Evolutionary conservation across 208 protist genomes (phyloP).

Genomic region (Leishmania guyanensis): DNA sequence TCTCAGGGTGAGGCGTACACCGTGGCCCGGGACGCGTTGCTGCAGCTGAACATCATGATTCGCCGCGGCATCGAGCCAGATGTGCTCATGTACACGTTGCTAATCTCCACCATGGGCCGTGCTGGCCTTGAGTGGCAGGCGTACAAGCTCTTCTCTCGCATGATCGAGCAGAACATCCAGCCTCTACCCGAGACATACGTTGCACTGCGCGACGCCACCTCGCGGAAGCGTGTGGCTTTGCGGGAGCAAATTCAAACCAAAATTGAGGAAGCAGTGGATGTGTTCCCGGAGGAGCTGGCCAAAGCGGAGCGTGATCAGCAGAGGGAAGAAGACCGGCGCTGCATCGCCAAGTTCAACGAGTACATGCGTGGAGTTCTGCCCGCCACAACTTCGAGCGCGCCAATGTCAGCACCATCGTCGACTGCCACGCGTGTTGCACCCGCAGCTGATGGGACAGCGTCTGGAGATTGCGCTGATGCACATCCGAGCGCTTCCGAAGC

Average conservation of each 20-base stretch:
- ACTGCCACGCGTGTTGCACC: background rate
- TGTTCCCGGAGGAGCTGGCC: constrained; percentile 79
- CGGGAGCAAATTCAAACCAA: constrained; percentile 85
- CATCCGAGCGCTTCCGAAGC: background rate
- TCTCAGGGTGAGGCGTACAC: constrained; percentile 70
- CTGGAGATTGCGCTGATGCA: background rate
- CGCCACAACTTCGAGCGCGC: constrained; percentile 5
- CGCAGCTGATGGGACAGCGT: background rate
- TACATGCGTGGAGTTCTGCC: constrained; percentile 81
- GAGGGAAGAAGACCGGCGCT: constrained; percentile 68
- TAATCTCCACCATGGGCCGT: constrained; percentile 89
- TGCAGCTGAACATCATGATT: constrained; percentile 95
- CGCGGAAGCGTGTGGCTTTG: constrained; percentile 48
- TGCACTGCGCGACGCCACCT: constrained; percentile 81
- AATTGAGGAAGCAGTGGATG: constrained; percentile 74
- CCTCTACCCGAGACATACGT: constrained; percentile 93
- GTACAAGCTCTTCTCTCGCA: constrained; percentile 93
- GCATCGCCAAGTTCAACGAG: constrained; percentile 84
- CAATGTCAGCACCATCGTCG: constrained; percentile 3
- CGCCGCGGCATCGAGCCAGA: constrained; percentile 89
- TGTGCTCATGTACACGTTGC: constrained; percentile 91
- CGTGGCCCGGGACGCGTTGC: constrained; percentile 75
- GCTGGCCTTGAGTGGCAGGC: constrained; percentile 92
- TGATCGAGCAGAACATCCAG: constrained; percentile 84
- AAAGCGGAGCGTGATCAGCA: constrained; percentile 59